A percentile compares a stretch with the other conserved stretches of the same genome.
These are phyloP conservation scores for Glycine tomentella DNA, from an alignment of 306 rosid genomes.

Conservation along the genomic window DNA sequence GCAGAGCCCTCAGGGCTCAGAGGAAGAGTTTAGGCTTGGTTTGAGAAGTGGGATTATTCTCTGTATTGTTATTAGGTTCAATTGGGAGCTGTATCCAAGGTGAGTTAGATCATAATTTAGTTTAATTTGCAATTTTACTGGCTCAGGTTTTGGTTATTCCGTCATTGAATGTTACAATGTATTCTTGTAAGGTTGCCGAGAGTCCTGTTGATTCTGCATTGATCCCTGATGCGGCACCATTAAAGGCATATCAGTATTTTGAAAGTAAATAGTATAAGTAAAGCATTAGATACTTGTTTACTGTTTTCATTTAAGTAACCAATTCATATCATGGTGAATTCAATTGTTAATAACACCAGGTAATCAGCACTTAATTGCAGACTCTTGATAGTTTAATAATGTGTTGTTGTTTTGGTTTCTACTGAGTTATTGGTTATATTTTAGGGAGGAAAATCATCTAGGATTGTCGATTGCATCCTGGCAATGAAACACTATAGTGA, in stretches of 20 bases:
- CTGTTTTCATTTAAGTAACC: not conserved
- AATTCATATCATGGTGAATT: conserved; percentile 30
- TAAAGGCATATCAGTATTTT: conserved; percentile 91
- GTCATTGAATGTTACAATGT: not conserved
- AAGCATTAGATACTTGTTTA: conserved; percentile 23
- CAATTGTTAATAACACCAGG: not conserved
- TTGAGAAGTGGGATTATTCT: conserved; percentile 95
- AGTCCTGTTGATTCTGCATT: conserved; percentile 85
- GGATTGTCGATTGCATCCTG: conserved; percentile 81
- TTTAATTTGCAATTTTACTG: not conserved
- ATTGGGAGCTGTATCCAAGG: conserved; percentile 92
- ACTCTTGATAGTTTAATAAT: too few relatives aligned
- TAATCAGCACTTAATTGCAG: too few relatives aligned
- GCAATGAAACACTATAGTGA: conserved; percentile 89
- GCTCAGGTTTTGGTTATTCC: not conserved
- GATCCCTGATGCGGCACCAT: conserved; percentile 91
- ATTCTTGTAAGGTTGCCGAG: conserved; percentile 82
- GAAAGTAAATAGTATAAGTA: conserved; percentile 87
- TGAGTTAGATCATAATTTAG: conserved; percentile 44
- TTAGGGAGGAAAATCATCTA: conserved; percentile 92
- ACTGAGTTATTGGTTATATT: conserved; percentile 22
- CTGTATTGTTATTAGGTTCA: conserved; percentile 90
- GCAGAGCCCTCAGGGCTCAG: conserved; percentile 79
- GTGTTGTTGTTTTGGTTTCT: not conserved
- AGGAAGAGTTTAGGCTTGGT: conserved; percentile 96